These are phyloP conservation scores for Lindgomyces ingoldianus DNA, from an alignment of 495 filamentous ascomycete species.

Conservation along the genomic window DNA sequence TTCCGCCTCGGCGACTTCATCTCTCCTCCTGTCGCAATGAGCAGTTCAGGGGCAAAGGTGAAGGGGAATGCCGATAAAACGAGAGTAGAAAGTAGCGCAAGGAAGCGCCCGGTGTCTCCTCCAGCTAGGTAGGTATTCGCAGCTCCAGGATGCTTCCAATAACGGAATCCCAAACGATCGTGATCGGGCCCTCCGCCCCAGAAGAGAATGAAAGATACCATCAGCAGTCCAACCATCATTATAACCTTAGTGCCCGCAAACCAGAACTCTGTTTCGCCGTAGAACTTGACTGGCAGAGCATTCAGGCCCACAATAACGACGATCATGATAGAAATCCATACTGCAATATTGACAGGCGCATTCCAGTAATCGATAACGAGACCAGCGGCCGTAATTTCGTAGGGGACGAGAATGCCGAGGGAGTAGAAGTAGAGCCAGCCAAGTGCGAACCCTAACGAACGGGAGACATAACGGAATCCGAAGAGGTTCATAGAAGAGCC, in stretches of 20 bases:
- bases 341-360: constrained; percentile 54
- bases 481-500: constrained; percentile 47
- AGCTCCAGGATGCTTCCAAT: constrained; percentile 45
- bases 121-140: constrained; percentile 49
- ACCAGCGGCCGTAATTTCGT: constrained; percentile 44
- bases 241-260: constrained; percentile 59
- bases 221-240: constrained; percentile 64
- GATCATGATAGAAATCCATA: constrained; percentile 62
- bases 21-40: constrained; percentile 56
- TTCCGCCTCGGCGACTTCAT: constrained; percentile 50
- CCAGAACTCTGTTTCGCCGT: constrained; percentile 63
- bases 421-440: constrained; percentile 51
- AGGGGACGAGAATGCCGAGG: constrained; percentile 42
- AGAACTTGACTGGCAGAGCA: constrained; percentile 43
- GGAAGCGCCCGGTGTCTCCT: constrained; percentile 53
- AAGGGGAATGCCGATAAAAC: constrained; percentile 58
- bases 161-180: constrained; percentile 47
- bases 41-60: constrained; percentile 58
- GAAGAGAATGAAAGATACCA: constrained; percentile 68
- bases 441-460: constrained; percentile 51
- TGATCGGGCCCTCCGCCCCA: constrained; percentile 61
- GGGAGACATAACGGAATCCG: constrained; percentile 54
- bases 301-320: constrained; percentile 42
- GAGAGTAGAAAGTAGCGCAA: constrained; percentile 46
- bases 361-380: constrained; percentile 60